Evolutionary conservation across 176 grass and related monocot species (phyloP).

Genomic region (Carex myosuroides): DNA sequence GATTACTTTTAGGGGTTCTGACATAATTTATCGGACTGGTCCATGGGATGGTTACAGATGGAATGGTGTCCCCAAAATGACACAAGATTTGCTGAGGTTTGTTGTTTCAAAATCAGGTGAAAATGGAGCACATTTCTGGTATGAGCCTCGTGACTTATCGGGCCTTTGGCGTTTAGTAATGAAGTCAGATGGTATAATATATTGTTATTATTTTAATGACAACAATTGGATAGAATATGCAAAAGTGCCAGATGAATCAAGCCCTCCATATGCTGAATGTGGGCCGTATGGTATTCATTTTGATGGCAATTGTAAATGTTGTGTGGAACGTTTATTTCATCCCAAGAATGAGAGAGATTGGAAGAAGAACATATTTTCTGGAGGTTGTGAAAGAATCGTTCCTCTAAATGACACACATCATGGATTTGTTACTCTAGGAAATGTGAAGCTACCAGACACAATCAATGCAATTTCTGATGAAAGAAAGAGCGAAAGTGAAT

Average conservation of each 20-base stretch:
- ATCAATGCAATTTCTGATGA: not conserved
- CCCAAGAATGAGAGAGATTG: not conserved
- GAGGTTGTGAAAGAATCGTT: not conserved
- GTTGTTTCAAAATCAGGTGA: not conserved
- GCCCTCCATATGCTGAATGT: not conserved
- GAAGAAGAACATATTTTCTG: not conserved
- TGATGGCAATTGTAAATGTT: not conserved
- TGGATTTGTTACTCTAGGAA: not conserved
- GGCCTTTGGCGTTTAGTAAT: not conserved
- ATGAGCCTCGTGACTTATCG: not conserved
- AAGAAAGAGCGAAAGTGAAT: not conserved
- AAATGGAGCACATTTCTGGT: not conserved
- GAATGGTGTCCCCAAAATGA: slow-evolving; percentile 4
- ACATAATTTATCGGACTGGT: not conserved
- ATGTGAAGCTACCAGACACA: slow-evolving; percentile 7
- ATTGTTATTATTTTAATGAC: not conserved
- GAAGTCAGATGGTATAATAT: not conserved
- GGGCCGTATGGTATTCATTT: not conserved
- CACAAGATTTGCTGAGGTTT: not conserved
- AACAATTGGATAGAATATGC: not conserved
- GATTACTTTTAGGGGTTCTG: not conserved
- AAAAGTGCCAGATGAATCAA: not conserved
- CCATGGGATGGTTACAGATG: not conserved
- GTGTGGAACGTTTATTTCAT: not conserved
- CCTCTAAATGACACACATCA: not conserved